phyloP scores from a whole-genome alignment of 2,329 filamentous ascomycete species.

The Fusarium buharicum region DNA sequence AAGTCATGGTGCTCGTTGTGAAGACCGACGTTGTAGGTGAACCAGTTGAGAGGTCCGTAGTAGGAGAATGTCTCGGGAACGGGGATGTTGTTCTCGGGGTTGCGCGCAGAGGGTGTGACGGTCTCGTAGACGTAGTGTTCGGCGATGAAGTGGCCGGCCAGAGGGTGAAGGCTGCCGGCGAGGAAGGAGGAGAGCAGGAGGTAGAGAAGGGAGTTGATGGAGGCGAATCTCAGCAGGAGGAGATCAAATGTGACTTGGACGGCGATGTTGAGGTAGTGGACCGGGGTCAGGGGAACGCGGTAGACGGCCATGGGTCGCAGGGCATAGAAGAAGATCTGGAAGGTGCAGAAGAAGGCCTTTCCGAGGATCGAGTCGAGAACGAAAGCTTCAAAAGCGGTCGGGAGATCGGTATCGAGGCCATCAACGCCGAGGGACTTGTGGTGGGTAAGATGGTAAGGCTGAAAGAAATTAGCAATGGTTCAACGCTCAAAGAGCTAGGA shows the following conservation, averaged over 20 bases:
- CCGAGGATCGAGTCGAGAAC: constrained; percentile 94
- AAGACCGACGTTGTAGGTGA: constrained; percentile 97
- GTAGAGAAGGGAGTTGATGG: constrained; percentile 77
- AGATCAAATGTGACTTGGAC: constrained; percentile 83
- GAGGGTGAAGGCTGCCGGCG: constrained; percentile 91
- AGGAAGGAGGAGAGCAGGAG: constrained; percentile 91
- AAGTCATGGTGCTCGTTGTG: constrained; percentile 99
- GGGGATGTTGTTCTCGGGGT: constrained; percentile 69
- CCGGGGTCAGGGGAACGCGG: constrained; percentile 83
- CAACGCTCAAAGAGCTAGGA: background rate
- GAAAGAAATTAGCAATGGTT: constrained; percentile 36
- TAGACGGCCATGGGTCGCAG: constrained; percentile 95
- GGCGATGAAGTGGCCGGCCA: constrained; percentile 97
- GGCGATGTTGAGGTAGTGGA: constrained; percentile 84
- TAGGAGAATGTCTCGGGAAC: constrained; percentile 97
- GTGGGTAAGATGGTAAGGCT: constrained; percentile 97
- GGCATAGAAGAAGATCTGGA: constrained; percentile 99
- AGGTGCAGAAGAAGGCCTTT: constrained; percentile 99
- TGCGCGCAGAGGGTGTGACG: constrained; percentile 62
- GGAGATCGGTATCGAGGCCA: constrained; percentile 94
- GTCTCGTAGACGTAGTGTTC: constrained; percentile 91
- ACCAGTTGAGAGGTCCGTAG: constrained; percentile 89
- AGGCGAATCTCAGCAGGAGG: constrained; percentile 69
- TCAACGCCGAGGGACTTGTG: constrained; percentile 98
- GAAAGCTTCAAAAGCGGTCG: constrained; percentile 88